These are phyloP conservation scores for Boletus tylopilopsis DNA, from an alignment of 768 basidiomycete species.

Conservation along the genomic window DNA sequence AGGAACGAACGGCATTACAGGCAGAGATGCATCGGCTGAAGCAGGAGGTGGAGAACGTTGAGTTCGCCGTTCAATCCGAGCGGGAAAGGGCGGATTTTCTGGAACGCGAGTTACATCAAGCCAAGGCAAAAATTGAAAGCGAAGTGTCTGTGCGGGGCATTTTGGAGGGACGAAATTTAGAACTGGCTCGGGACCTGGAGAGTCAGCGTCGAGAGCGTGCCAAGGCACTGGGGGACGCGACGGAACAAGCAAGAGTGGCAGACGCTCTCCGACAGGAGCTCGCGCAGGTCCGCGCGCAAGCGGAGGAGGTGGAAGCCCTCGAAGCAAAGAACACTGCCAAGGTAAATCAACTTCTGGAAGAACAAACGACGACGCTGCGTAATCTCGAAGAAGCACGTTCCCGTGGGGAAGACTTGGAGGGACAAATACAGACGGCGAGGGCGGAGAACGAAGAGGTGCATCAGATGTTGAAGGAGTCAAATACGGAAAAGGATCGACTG, in stretches of 20 bases:
- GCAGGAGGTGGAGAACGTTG: slow-evolving; percentile 38
- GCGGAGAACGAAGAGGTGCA: slow-evolving; percentile 67
- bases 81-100: slow-evolving; percentile 51
- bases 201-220: slow-evolving; percentile 51
- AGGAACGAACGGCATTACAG: slow-evolving; percentile 53
- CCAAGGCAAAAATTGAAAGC: slow-evolving; percentile 58
- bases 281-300: slow-evolving; percentile 54
- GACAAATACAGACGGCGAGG: slow-evolving; percentile 66
- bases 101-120: slow-evolving; percentile 63
- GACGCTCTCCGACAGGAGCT: slow-evolving; percentile 64
- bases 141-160: slow-evolving; percentile 59
- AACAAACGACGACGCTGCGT: slow-evolving; percentile 68
- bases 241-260: slow-evolving; percentile 57
- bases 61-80: slow-evolving; percentile 39
- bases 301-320: slow-evolving; percentile 63
- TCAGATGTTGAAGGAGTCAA: slow-evolving; percentile 61
- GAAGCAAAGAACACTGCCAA: slow-evolving; percentile 64
- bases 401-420: slow-evolving; percentile 71
- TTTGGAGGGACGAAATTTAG: slow-evolving; percentile 60
- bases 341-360: slow-evolving; percentile 63
- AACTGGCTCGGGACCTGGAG: slow-evolving; percentile 54
- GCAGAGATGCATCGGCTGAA: slow-evolving; percentile 56
- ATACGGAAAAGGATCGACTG: slow-evolving; percentile 75
- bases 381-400: slow-evolving; percentile 73
- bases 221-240: slow-evolving; percentile 61